Base-by-base conservation (phyloP, 2,329 filamentous ascomycete species). In the Akanthomyces dipterigenus region DNA sequence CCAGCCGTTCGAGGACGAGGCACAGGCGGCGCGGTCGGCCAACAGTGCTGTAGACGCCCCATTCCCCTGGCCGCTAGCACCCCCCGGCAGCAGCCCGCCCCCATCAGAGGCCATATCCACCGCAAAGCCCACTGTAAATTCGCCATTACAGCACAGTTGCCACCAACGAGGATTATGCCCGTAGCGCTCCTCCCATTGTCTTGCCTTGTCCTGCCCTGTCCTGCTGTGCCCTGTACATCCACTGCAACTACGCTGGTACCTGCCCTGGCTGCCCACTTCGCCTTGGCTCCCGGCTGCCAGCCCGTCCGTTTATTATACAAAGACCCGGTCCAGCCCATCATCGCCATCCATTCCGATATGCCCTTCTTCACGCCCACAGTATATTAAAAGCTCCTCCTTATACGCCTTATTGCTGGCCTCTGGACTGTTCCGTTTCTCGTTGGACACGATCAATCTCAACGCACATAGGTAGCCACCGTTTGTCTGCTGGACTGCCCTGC, bases 281-380 rank as follows among this genome's bases (percentile, higher is more conserved):
- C 40, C 38, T 20, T 34, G 26, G 18, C 31, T 16, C 11, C 28
- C 38, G 18, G 38, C 53, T 9, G 53, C 53, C 53, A 28, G 16
- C 46, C n/a, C 12, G 36, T 34, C 24, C 36, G 28, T 53, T 36
- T 45, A 49, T 51, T 55, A 49, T 61, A 61, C 59, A 61, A 61
- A 61, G 59, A 61, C 62, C 58, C 58, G 63, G 60, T 46, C 63
- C 59, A 67, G 70, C 68, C 67, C 57, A 31, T 51, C 46, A 50
- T 59, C 46, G 36, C 36, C 46, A 24, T 51, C 46, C 56, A 59
- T 50, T 16, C 46, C 26, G 48, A 60, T 51, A 60, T 54, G 38
- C 38, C 49, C 55, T 16, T 59, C 46, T 34, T 36, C 20, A 53
- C 36, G 57, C 48, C 48, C 49, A 45, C 57, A 38, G 12, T 26